A percentile compares a stretch with the other conserved stretches of the same genome.
These are phyloP conservation scores for Linnemannia schmuckeri DNA, from an alignment of 192 early-diverging fungal genomes.

Conservation along the genomic window DNA sequence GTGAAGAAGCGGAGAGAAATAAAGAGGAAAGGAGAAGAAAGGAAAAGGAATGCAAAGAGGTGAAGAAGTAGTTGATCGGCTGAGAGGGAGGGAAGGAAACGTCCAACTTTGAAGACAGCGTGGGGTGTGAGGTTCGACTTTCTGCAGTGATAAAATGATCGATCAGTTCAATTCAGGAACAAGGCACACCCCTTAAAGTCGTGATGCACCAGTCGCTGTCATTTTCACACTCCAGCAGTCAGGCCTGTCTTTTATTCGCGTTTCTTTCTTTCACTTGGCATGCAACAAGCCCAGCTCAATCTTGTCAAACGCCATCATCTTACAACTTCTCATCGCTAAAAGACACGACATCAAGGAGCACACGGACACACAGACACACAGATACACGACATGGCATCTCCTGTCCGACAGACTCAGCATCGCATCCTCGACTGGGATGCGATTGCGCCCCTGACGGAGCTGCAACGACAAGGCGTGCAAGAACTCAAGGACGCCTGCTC, in stretches of 20 bases:
- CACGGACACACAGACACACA: background rate
- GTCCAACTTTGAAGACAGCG: background rate
- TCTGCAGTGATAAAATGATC: background rate
- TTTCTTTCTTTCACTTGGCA: background rate
- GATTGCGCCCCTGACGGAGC: slow-evolving; percentile 62
- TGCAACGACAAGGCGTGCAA: slow-evolving; percentile 66
- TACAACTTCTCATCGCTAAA: background rate
- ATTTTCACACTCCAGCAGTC: background rate
- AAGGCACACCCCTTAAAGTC: background rate
- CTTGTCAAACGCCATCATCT: background rate
- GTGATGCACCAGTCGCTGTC: background rate
- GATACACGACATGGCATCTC: slow-evolving; percentile 36
- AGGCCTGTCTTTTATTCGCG: background rate
- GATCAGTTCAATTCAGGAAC: background rate
- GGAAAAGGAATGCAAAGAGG: background rate
- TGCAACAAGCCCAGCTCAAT: background rate
- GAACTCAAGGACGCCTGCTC: slow-evolving; percentile 69
- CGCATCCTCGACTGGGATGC: slow-evolving; percentile 70
- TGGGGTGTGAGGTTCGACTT: background rate
- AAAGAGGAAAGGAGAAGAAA: background rate
- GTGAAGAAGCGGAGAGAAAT: background rate
- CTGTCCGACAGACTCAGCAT: slow-evolving; percentile 19
- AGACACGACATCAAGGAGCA: background rate
- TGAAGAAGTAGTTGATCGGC: background rate
- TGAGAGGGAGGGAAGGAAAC: background rate